A percentile compares a stretch with the other conserved stretches of the same genome.
Evolutionary conservation across 768 basidiomycete genomes (phyloP).

Genomic region (Naematelia aurantialba): DNA sequence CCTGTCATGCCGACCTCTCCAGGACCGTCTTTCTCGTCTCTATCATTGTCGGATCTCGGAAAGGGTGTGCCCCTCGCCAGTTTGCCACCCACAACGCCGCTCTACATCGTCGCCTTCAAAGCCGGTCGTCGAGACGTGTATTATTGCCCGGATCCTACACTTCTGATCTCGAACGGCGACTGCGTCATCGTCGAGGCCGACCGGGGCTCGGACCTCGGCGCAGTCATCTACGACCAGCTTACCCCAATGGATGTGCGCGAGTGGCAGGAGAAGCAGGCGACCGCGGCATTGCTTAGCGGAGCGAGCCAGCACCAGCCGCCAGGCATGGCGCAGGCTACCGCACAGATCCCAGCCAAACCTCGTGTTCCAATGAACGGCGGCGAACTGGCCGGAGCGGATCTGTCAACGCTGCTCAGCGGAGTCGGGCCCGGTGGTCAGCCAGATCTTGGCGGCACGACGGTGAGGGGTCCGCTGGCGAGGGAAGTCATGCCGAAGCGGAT

Average conservation of each 20-base stretch:
- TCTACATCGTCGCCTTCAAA: slow-evolving; percentile 97
- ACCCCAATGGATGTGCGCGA: slow-evolving; percentile 84
- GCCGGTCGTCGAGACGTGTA: slow-evolving; percentile 92
- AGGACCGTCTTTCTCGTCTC: slow-evolving; percentile 35
- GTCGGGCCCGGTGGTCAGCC: slow-evolving; percentile 35
- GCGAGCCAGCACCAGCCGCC: slow-evolving; percentile 45
- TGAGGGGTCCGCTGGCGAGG: slow-evolving; percentile 61
- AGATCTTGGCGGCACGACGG: slow-evolving; percentile 13
- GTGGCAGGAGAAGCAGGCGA: slow-evolving; percentile 77
- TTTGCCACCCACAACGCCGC: slow-evolving; percentile 77
- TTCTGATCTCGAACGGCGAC: slow-evolving; percentile 75
- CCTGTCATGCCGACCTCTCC: slow-evolving; percentile 15
- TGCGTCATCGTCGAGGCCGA: slow-evolving; percentile 96
- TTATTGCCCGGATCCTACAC: slow-evolving; percentile 70
- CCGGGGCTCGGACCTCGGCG: slow-evolving; percentile 83
- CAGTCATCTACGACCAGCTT: slow-evolving; percentile 81
- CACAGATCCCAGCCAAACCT: background rate
- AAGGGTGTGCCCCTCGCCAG: slow-evolving; percentile 81
- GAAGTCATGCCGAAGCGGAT: slow-evolving; percentile 97
- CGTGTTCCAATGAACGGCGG: slow-evolving; percentile 1
- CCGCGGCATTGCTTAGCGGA: slow-evolving; percentile 50
- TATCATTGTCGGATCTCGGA: slow-evolving; percentile 58
- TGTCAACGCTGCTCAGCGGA: slow-evolving; percentile 26
- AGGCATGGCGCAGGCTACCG: slow-evolving; percentile 23
- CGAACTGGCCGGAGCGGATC: slow-evolving; percentile 29